These are phyloP conservation scores for Biancaea sappan DNA, from an alignment of 306 rosid species.

Conservation along the genomic window DNA sequence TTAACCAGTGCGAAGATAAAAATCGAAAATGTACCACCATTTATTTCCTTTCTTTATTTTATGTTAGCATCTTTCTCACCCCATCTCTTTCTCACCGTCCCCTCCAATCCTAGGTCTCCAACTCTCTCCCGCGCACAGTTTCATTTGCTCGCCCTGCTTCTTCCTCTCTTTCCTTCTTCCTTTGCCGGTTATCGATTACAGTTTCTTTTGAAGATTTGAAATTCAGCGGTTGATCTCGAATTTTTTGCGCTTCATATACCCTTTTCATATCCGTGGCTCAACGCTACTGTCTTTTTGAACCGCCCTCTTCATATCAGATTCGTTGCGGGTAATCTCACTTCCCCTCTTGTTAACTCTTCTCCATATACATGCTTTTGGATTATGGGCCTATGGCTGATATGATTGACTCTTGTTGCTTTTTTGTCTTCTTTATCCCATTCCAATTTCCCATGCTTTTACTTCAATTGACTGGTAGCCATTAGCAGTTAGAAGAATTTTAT, in stretches of 20 bases:
- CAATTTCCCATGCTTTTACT: constrained; percentile 17
- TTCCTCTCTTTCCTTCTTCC: not conserved
- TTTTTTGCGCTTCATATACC: not conserved
- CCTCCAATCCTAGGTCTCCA: not conserved
- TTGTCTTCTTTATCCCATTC: not conserved
- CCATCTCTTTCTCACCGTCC: not conserved
- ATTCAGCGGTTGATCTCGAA: not conserved
- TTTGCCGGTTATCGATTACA: not conserved
- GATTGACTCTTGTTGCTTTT: not conserved
- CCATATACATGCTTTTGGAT: not conserved
- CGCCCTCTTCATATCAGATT: not conserved
- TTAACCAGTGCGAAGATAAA: no score
- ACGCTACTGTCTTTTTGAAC: not conserved
- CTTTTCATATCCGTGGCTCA: not conserved
- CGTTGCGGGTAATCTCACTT: constrained; percentile 30
- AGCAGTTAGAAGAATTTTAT: not conserved
- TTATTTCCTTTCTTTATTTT: no score
- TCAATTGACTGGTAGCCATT: constrained; percentile 25
- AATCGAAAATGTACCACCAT: no score
- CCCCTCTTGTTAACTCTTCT: constrained; percentile 5
- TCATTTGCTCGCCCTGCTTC: not conserved
- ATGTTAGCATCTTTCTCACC: no score
- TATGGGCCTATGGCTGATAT: constrained; percentile 14
- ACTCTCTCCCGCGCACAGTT: not conserved
- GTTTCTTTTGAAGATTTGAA: not conserved